These are phyloP conservation scores for Neurospora hispaniola DNA, from an alignment of 495 filamentous ascomycete species.

Conservation along the genomic window DNA sequence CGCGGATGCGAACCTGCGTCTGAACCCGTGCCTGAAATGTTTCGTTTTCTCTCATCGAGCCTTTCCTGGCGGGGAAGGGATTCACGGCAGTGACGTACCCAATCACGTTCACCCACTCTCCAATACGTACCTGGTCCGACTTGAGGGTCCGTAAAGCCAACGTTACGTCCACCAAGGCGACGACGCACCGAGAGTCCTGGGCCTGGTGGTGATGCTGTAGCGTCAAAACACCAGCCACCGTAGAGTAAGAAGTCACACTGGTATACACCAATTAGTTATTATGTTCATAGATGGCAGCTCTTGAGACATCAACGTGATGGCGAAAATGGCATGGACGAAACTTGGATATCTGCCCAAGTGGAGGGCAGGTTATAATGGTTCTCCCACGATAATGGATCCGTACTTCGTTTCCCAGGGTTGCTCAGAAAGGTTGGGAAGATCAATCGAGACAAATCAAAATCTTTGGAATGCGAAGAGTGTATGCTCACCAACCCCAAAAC, in stretches of 20 bases:
- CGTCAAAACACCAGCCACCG: slow-evolving; percentile 44
- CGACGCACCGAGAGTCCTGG: slow-evolving; percentile 20
- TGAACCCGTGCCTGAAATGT: background rate
- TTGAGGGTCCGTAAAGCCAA: slow-evolving; percentile 56
- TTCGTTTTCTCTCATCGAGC: background rate
- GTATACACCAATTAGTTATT: slow-evolving; percentile 4
- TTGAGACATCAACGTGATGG: background rate
- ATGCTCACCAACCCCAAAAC: slow-evolving; percentile 79
- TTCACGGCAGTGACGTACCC: slow-evolving; percentile 54
- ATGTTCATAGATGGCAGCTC: background rate
- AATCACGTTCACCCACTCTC: slow-evolving; percentile 86
- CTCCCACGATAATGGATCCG: background rate
- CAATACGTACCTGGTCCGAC: slow-evolving; percentile 53
- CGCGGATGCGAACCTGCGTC: slow-evolving; percentile 42
- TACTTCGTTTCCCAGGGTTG: background rate
- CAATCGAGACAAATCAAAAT: slow-evolving; percentile 3
- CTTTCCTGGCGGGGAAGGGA: slow-evolving; percentile 7
- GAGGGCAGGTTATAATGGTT: background rate
- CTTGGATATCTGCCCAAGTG: background rate
- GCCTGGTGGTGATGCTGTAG: slow-evolving; percentile 57
- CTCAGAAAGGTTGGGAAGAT: background rate
- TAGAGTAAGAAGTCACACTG: slow-evolving; percentile 63
- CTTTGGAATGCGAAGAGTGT: slow-evolving; percentile 16
- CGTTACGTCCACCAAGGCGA: slow-evolving; percentile 56
- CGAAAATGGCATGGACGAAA: background rate